Evolutionary conservation across 2,329 filamentous ascomycete species (phyloP), one percentile per base, ranked within the genome.

Genomic region (Metarhizium guizhouense): DNA sequence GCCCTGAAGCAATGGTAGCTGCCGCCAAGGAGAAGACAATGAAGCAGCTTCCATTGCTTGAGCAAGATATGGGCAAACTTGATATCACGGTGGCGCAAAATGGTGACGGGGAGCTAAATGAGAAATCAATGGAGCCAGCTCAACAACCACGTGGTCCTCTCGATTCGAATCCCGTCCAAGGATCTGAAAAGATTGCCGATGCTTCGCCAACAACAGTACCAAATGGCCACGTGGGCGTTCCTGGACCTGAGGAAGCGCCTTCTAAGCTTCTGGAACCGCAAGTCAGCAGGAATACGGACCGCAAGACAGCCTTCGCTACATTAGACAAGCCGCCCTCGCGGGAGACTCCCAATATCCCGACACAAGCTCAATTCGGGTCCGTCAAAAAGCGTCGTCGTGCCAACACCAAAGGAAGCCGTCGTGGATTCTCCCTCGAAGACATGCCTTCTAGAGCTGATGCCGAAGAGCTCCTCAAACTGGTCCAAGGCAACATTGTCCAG

Each of bases 401-500:
- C 1, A 87, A 84, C 32, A 92, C 88, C 43, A 86, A 83, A 71
- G 80, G 82, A 57, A 87, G 82, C 62, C 81, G 82, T 36, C 80
- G 83, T 47, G 82, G 82, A 1, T 83, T 86, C 61, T 75, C 80
- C 54, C 78, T 79, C 1, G 92, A 96, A 59, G 90, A 95, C 53
- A 75, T 96, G 61, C 78, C 96, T 54, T 79, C 81, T 32, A 83
- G 82, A 54, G 79, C 81, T 6, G 89, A 95, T 61, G 89, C 91
- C 1, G 92, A 95, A 68, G 87, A 89, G 63, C 72, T 97, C 62
- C 76, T 96, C 61, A 82, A 83, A 60, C 74, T 94, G 74, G 81
- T 94, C 30, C 93, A 97, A 70, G 94, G 94, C 1, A 85, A 92
- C 68, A 71, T 99, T 53, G 92, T 99, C 30, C 76, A 90, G 60